Base-by-base conservation (phyloP, 768 basidiomycete genomes). In the Tylopilus plumbeoviolaceoides region DNA sequence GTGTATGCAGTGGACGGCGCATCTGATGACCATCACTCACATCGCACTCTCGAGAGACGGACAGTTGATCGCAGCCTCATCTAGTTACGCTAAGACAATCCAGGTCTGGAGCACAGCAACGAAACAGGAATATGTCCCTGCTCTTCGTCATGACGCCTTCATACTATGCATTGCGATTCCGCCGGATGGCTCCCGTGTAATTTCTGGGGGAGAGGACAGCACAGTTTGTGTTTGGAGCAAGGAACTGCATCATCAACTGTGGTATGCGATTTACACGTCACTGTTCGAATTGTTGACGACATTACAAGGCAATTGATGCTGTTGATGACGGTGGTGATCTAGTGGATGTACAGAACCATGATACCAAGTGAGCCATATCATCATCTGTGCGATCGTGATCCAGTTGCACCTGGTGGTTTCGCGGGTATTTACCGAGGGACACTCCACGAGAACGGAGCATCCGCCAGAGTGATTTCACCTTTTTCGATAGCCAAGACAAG, bases 21-120 rank as follows among this genome's bases (percentile, higher is more conserved):
- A 63, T 40, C 31, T 1, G 3, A 28, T 50, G 44, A 12, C 17
- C 10, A 54, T 64, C 28, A 43, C 25, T 1, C 48, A 27, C 21
- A 41, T 64, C 14, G 41, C 56, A 14, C 48, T 59, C 25, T 61
- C 59, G 5, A 40, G 8, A 7, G 31, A 59, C 27, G 60, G 58
- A 12, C 31, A 27, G 11, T 35, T 51, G 14, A 46, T 64, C 18
- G 53, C 48, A 3, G 51, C 46, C 3, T 55, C 45, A 15, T 61
- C 59, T 6, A 51, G 46, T 42, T 38, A 23, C 2, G 63, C 54
- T 31, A 45, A 35, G 18, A 61, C 59, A 0, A 52, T 59, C 27
- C 57, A 51, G 15, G 4, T 59, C 25, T 64, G 60, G 63, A 42
- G 30, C 18, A 55, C 36, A 7, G 30, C 14, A 4, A 55, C 57